These are phyloP conservation scores for Eragrostis nindensis DNA, from an alignment of 176 grass and related monocot species.

Conservation along the genomic window DNA sequence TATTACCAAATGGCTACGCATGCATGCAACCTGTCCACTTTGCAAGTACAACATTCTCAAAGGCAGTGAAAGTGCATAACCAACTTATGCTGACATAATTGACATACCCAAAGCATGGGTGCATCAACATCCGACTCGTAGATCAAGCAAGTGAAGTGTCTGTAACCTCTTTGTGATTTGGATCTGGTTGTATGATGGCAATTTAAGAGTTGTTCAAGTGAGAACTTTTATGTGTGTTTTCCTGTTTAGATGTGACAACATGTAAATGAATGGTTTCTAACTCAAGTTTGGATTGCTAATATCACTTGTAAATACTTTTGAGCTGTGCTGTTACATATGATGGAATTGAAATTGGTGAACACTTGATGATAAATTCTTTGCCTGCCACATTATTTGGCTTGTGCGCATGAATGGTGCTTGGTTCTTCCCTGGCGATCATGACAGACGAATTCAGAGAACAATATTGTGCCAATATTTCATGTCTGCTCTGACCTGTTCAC, in stretches of 20 bases:
- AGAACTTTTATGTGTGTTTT: conserved; percentile 15
- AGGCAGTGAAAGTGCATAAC: conserved; percentile 58
- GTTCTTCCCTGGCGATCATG: background rate
- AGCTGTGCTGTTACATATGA: conserved; percentile 25
- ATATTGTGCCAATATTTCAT: background rate
- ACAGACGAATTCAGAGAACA: background rate
- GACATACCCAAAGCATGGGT: background rate
- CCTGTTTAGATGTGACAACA: conserved; percentile 14
- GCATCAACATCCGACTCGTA: conserved; percentile 7
- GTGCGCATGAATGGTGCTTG: background rate
- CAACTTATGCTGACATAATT: conserved; percentile 44
- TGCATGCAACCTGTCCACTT: conserved; percentile 86
- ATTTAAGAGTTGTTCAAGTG: conserved; percentile 32
- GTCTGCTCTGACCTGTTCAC: background rate
- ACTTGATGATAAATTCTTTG: background rate
- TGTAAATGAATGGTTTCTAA: conserved; percentile 34
- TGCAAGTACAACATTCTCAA: conserved; percentile 99
- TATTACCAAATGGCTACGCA: conserved; percentile 81
- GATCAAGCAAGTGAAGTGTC: conserved; percentile 28
- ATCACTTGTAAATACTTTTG: conserved; percentile 38
- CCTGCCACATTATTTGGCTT: background rate
- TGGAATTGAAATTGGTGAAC: background rate
- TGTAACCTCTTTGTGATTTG: conserved; percentile 3
- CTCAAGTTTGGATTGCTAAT: conserved; percentile 7
- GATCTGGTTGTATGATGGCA: conserved; percentile 28